Percentiles rank a stretch among this genome's conserved stretches.
These are phyloP conservation scores for Vitis rotundifolia DNA, from an alignment of 164 flowering plant species.

Conservation along the genomic window DNA sequence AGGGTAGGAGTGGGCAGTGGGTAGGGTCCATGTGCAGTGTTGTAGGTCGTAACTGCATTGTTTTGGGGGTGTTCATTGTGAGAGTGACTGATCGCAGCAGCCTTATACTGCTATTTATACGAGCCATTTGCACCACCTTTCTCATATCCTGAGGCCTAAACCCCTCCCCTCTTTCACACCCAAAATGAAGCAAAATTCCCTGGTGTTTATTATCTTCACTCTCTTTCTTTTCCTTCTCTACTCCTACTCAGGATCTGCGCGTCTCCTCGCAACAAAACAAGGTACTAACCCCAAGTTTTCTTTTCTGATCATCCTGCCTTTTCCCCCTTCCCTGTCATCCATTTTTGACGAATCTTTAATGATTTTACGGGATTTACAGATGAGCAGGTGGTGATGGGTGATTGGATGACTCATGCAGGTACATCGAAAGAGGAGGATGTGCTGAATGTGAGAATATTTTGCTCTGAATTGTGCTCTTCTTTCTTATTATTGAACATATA, in stretches of 20 bases:
- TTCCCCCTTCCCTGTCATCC: not conserved
- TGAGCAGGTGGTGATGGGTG: conserved; percentile 8
- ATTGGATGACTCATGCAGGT: not conserved
- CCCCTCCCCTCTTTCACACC: no score
- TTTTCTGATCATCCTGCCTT: not conserved
- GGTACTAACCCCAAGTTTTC: conserved; percentile 3
- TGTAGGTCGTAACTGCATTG: not conserved
- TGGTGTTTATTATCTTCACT: conserved; percentile 10
- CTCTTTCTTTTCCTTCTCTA: conserved; percentile 15
- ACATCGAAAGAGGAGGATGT: conserved; percentile 7
- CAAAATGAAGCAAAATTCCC: conserved; percentile 20
- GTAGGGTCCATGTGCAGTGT: conserved; percentile 17
- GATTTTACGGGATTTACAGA: not conserved
- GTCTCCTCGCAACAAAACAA: conserved; percentile 16
- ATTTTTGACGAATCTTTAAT: not conserved
- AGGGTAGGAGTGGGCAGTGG: not conserved
- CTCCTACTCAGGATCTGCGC: conserved; percentile 16
- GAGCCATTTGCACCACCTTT: conserved; percentile 4
- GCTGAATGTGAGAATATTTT: conserved; percentile 5
- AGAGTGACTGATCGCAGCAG: not conserved
- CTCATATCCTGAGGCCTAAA: not conserved
- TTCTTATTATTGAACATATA: not conserved
- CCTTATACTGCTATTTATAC: conserved; percentile 15
- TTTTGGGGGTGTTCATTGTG: conserved; percentile 10
- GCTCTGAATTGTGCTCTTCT: not conserved